A percentile compares a stretch with the other conserved stretches of the same genome.
Evolutionary conservation across 2,329 filamentous ascomycete genomes (phyloP).

Genomic region (Chaetomium globosum): DNA sequence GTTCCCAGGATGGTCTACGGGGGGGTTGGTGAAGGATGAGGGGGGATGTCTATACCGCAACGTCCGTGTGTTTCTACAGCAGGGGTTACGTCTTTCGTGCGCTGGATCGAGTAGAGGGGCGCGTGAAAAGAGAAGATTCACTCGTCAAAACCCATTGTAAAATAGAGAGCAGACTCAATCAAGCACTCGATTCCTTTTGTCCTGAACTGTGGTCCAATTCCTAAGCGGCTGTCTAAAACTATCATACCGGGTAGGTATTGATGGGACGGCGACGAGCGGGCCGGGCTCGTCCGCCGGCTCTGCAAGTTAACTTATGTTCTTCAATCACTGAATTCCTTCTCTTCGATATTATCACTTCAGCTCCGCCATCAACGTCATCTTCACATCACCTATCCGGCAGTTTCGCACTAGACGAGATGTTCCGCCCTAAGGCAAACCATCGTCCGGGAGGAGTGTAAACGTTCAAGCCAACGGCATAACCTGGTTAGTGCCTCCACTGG

Average conservation of each 20-base stretch:
- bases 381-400: too few species aligned
- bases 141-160: conserved; percentile 60
- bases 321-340: not conserved
- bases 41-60: conserved; percentile 40
- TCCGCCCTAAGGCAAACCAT: too few species aligned
- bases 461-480: too few species aligned
- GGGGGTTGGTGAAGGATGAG: conserved; percentile 38
- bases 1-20: conserved; percentile 30
- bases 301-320: not conserved
- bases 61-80: conserved; percentile 51
- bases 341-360: not conserved
- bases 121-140: conserved; percentile 49
- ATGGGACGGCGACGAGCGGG: not conserved
- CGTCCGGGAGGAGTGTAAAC: too few species aligned
- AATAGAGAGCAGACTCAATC: conserved; percentile 65
- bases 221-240: not conserved
- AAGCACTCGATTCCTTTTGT: conserved; percentile 65
- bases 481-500: too few species aligned
- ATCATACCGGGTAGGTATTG: not conserved
- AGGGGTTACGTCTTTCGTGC: conserved; percentile 49
- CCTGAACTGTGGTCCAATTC: conserved; percentile 29
- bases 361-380: too few species aligned
- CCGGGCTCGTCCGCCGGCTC: too few species aligned
- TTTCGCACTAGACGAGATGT: too few species aligned
- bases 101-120: conserved; percentile 53